Conservation (phyloP, 73 alveolate genomes). For the Stentor coeruleus region DNA sequence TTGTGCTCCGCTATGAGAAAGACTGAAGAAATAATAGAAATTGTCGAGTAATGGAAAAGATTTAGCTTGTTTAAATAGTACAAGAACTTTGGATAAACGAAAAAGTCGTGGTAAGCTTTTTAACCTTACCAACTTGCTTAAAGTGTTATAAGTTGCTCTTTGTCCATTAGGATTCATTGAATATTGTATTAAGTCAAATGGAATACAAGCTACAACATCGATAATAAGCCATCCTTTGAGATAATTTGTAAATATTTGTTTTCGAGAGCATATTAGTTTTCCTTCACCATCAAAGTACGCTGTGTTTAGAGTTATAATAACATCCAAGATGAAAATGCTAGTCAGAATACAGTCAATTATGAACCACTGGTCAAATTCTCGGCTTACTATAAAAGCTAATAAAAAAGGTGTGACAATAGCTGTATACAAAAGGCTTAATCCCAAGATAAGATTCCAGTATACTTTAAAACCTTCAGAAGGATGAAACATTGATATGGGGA, state of each 20-base stretch:
- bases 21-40: neutral
- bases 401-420: slow-evolving; percentile 35
- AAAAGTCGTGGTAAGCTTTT: slow-evolving; percentile 11
- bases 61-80: neutral
- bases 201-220: slow-evolving; percentile 47
- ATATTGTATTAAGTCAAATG: slow-evolving; percentile 21
- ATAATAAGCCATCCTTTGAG: slow-evolving; percentile 50
- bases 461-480: neutral
- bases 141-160: neutral
- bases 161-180: slow-evolving; percentile 4
- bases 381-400: slow-evolving; percentile 35
- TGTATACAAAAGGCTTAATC: neutral
- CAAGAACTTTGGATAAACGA: neutral
- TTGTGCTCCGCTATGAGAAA: neutral
- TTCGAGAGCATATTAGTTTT: slow-evolving; percentile 24
- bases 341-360: slow-evolving; percentile 30
- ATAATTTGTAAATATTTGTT: slow-evolving; percentile 32
- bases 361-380: slow-evolving; percentile 24
- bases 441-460: neutral
- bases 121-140: neutral
- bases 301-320: slow-evolving; percentile 34
- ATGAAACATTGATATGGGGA: neutral
- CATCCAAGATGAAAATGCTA: slow-evolving; percentile 41
- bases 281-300: slow-evolving; percentile 50
- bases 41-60: neutral